Conservation (phyloP, 2,329 filamentous ascomycete species). For the Ascochyta fabae region DNA sequence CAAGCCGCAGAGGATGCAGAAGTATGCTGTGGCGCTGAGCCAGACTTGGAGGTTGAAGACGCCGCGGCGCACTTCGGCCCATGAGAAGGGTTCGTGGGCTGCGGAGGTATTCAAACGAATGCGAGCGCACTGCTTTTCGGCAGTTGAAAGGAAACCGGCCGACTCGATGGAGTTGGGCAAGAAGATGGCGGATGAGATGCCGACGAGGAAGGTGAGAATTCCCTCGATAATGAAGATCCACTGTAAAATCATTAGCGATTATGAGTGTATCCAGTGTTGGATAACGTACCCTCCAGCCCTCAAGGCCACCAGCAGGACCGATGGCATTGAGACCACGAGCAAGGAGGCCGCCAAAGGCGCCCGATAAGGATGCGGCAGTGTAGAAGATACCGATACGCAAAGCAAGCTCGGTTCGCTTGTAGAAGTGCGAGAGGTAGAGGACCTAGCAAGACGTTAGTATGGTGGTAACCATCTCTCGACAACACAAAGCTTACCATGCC, state of each 20-base stretch:
- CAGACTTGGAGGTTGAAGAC: constrained; percentile 67
- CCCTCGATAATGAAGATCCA: constrained; percentile 71
- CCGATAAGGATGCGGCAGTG: constrained; percentile 69
- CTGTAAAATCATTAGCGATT: constrained; percentile 32
- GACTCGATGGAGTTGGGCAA: constrained; percentile 64
- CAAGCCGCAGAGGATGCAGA: constrained; percentile 63
- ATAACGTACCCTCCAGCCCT: constrained; percentile 54
- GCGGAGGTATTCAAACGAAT: constrained; percentile 50
- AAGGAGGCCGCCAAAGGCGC: constrained; percentile 68
- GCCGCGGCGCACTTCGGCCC: constrained; percentile 69
- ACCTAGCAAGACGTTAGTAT: constrained; percentile 17
- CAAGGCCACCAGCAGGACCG: constrained; percentile 59
- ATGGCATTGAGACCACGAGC: constrained; percentile 68
- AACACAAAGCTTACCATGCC: constrained; percentile 62
- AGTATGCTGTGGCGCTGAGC: constrained; percentile 68
- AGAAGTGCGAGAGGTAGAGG: constrained; percentile 69
- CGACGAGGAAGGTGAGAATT: constrained; percentile 60
- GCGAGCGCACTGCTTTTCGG: constrained; percentile 60
- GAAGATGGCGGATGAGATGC: constrained; percentile 58
- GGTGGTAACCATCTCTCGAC: no score
- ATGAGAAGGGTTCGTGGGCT: constrained; percentile 59
- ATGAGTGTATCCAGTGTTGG: no score
- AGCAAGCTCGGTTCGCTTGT: constrained; percentile 65
- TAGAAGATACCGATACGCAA: constrained; percentile 72
- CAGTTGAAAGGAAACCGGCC: constrained; percentile 60